A percentile compares a stretch with the other conserved stretches of the same genome.
Evolutionary conservation across 2,329 filamentous ascomycete species (phyloP).

Genomic region (Diaporthe sp.): DNA sequence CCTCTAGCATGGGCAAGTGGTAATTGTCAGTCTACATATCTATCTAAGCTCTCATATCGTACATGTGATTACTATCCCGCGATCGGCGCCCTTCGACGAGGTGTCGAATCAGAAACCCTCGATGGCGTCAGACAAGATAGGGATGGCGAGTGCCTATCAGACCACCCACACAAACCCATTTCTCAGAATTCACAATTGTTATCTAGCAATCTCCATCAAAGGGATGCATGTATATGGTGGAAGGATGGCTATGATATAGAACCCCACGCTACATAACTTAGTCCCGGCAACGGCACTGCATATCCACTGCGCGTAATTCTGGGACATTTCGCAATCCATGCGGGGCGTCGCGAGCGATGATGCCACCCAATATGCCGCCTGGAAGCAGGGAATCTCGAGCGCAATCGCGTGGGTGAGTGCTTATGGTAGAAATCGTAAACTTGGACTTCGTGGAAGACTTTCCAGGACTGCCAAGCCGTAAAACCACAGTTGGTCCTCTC

Average conservation of each 20-base stretch:
- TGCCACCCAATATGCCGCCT: conserved; percentile 1
- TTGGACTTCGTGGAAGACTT: background rate
- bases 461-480: background rate
- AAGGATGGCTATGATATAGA: background rate
- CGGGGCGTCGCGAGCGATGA: conserved; percentile 37
- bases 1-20: too few relatives aligned
- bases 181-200: background rate
- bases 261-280: background rate
- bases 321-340: conserved; percentile 25
- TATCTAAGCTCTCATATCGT: background rate
- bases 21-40: background rate
- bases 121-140: conserved; percentile 32
- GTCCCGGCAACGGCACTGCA: background rate
- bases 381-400: background rate
- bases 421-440: background rate
- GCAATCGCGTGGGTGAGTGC: background rate
- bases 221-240: background rate
- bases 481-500: background rate
- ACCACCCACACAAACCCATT: background rate
- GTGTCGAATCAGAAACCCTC: background rate
- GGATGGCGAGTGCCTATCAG: conserved; percentile 33
- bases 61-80: background rate
- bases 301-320: background rate
- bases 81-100: conserved; percentile 26
- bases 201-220: background rate